A percentile compares a stretch with the other conserved stretches of the same genome.
Conservation (phyloP, 495 filamentous ascomycete species). For the Aspergillus wentii region DNA sequence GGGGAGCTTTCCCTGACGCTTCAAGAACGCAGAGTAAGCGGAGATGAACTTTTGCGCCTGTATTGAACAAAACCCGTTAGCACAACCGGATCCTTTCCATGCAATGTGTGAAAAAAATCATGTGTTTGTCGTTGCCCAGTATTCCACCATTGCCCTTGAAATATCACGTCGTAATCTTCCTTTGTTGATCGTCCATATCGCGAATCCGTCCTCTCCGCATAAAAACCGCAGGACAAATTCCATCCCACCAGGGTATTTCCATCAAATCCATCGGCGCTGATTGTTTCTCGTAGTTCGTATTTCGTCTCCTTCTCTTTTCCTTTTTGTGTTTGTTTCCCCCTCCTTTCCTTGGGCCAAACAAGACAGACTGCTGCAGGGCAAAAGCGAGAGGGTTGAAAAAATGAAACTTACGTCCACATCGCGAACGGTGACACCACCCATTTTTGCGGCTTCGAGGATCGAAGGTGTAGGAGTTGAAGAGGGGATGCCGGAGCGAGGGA, state of each 20-base stretch:
- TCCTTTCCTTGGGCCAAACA: not conserved
- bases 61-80: constrained; percentile 23
- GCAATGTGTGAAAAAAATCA: too few species aligned
- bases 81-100: constrained; percentile 5
- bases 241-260: too few species aligned
- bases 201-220: too few species aligned
- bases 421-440: constrained; percentile 83
- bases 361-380: not conserved
- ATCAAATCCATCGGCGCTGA: too few species aligned
- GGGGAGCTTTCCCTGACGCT: constrained; percentile 97
- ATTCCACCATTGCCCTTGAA: too few species aligned
- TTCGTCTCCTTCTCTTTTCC: too few species aligned
- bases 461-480: constrained; percentile 28
- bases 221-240: too few species aligned
- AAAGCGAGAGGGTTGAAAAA: constrained; percentile 14
- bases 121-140: too few species aligned
- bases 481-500: constrained; percentile 23
- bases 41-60: constrained; percentile 92
- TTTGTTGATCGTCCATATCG: too few species aligned
- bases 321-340: too few species aligned
- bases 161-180: too few species aligned
- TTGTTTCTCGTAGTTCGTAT: too few species aligned
- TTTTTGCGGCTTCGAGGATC: constrained; percentile 55
- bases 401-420: constrained; percentile 77
- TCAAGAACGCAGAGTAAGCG: constrained; percentile 94